Base-by-base conservation (phyloP, 805 yeast genomes). In the Grigorovia jiainica region DNA sequence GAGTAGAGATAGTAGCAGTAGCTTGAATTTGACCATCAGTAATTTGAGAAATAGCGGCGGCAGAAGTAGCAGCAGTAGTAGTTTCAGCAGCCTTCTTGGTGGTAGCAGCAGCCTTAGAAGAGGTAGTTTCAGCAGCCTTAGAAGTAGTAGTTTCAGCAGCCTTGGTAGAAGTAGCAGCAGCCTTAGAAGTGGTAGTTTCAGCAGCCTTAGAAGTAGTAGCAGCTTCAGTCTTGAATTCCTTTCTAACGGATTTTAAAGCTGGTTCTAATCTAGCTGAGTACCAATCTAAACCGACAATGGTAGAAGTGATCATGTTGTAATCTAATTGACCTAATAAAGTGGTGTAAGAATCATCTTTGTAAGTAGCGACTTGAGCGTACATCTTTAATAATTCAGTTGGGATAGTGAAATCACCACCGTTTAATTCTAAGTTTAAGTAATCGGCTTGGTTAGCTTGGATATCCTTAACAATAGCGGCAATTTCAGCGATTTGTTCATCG, bases 301-400 rank as follows among this genome's bases (percentile, higher is more conserved):
- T 47, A 4, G 58, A 27, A 8, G 51, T 44, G 20, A 61, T 60
- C 29, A 51, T 53, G 40, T 40, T 40, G 43, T 52, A 47, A 44
- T 62, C 61, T 37, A 63, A 52, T 40, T 50, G 43, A 16, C 41
- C n/a, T 49, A 46, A 60, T 43, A 59, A 47, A 17, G 63, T 48
- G 44, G 66, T 61, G 51, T 57, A 62, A 15, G 60, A 52, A 42
- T 62, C 64, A 15, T 63, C 60, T 43, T 58, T 60, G 20, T 64
- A 58, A 25, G 63, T 53, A 32, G 56, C 53, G 30, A 56, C 40
- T 16, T 47, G 53, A 36, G 52, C 52, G 44, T 55, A 62, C 10
- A 63, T 15, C n/a, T 42, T 37, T 36, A 63, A 43, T 35, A 63
- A 51, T 34, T 49, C 57, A 7, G 57, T 23, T 45, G 67, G 67